Conservation (phyloP, 1,284 basidiomycete species). For the Naganishia liquefaciens region DNA sequence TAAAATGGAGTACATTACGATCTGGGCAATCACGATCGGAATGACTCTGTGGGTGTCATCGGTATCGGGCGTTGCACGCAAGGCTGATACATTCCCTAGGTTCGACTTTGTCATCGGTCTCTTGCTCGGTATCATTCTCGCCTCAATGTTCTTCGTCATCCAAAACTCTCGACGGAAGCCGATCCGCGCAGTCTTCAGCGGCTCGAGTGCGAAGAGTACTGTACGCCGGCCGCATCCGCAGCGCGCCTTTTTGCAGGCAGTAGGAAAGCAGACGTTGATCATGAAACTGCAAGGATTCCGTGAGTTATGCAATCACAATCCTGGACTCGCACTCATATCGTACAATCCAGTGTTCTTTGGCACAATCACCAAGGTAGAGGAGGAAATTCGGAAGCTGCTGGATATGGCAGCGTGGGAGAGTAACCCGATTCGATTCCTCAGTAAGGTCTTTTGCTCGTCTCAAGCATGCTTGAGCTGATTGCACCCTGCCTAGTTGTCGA, state of each 20-base stretch:
- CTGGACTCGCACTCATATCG: not conserved
- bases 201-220: constrained; percentile 80
- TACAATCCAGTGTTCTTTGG: constrained; percentile 77
- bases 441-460: constrained; percentile 26
- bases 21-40: constrained; percentile 68
- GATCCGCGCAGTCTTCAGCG: constrained; percentile 76
- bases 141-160: constrained; percentile 94
- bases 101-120: constrained; percentile 96
- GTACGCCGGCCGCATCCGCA: constrained; percentile 87
- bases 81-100: constrained; percentile 38
- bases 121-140: constrained; percentile 85
- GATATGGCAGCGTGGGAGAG: constrained; percentile 72
- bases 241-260: constrained; percentile 82
- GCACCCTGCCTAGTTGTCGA: constrained; percentile 64
- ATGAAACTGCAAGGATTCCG: constrained; percentile 77
- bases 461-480: not conserved
- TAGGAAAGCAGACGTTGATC: constrained; percentile 87
- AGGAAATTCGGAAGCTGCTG: constrained; percentile 65
- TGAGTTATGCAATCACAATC: constrained; percentile 37
- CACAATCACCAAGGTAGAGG: constrained; percentile 85
- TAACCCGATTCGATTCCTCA: constrained; percentile 83
- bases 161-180: constrained; percentile 82
- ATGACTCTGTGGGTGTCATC: constrained; percentile 66
- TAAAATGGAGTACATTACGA: constrained; percentile 62
- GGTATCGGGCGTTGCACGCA: not conserved